phyloP scores from a whole-genome alignment of 2,329 filamentous ascomycete species.

The Bimuria novae-zelandiae region DNA sequence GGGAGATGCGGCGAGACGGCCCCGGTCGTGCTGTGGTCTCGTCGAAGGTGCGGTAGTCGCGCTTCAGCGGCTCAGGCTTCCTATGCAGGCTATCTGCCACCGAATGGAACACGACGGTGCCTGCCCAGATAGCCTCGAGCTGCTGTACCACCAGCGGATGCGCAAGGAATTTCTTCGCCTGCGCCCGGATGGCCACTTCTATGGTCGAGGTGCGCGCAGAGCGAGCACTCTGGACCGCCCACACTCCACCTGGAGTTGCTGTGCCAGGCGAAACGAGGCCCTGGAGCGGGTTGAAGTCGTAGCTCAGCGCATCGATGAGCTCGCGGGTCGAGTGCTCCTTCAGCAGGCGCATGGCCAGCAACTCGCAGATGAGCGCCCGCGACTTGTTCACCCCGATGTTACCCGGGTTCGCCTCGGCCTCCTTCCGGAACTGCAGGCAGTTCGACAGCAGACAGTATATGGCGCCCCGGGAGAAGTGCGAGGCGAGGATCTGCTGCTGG shows the following conservation, averaged over 20 bases:
- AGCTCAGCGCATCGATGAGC: slow-evolving; percentile 90
- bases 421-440: slow-evolving; percentile 89
- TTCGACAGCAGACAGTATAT: slow-evolving; percentile 92
- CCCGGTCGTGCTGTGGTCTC: slow-evolving; percentile 35
- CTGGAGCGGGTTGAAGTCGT: slow-evolving; percentile 92
- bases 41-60: slow-evolving; percentile 25
- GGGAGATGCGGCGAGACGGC: slow-evolving; percentile 35
- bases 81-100: slow-evolving; percentile 84
- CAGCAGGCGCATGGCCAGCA: slow-evolving; percentile 85
- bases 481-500: slow-evolving; percentile 81
- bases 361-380: slow-evolving; percentile 84
- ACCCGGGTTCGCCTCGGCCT: slow-evolving; percentile 78
- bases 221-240: slow-evolving; percentile 44
- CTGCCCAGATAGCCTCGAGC: slow-evolving; percentile 96
- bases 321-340: slow-evolving; percentile 89
- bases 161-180: slow-evolving; percentile 88
- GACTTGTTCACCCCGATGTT: slow-evolving; percentile 85
- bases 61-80: slow-evolving; percentile 45
- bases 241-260: slow-evolving; percentile 30
- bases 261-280: slow-evolving; percentile 63
- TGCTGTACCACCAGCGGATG: slow-evolving; percentile 92
- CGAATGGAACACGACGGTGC: slow-evolving; percentile 92
- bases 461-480: slow-evolving; percentile 84
- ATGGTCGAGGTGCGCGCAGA: slow-evolving; percentile 84
- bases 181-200: slow-evolving; percentile 89